Evolutionary conservation across 345 rosid genomes (phyloP).

Genomic region (Dovyalis caffra): DNA sequence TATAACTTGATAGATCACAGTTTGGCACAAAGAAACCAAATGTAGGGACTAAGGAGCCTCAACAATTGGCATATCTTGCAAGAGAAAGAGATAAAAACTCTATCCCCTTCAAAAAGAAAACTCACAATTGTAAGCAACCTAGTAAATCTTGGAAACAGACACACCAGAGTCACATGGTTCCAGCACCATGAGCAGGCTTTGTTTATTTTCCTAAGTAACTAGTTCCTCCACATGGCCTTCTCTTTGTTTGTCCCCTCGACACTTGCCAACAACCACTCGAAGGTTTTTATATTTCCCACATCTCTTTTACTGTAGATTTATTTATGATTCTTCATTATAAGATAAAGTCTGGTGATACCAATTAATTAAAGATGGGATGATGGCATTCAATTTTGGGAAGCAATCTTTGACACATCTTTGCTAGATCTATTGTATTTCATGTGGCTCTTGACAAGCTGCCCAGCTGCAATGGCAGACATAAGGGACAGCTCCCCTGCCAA

Average conservation of each 20-base stretch:
- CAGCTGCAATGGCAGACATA: conserved; percentile 91
- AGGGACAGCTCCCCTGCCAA: conserved; percentile 80
- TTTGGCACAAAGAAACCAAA: not conserved
- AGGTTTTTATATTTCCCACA: not conserved
- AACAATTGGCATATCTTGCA: not conserved
- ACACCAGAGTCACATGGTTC: not conserved
- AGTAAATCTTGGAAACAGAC: not conserved
- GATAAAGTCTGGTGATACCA: not conserved
- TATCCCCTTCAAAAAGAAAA: not conserved
- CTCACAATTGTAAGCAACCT: not conserved
- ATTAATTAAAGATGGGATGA: not conserved
- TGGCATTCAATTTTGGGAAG: conserved; percentile 12
- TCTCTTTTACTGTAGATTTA: not conserved
- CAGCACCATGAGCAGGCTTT: not conserved
- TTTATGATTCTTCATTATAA: not conserved
- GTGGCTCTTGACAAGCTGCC: conserved; percentile 84
- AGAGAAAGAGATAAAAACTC: not conserved
- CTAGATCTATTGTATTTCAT: conserved; percentile 90
- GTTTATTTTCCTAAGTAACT: not conserved
- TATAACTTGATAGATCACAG: not conserved
- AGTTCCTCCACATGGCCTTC: conserved; percentile 1
- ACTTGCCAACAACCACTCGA: not conserved
- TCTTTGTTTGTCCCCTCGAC: not conserved
- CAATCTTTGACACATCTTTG: conserved; percentile 48
- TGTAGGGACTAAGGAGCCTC: not conserved